Percentiles rank a stretch among this genome's conserved stretches.
These are phyloP conservation scores for Neofusicoccum umdonicola DNA, from an alignment of 2,329 filamentous ascomycete genomes.

Conservation along the genomic window DNA sequence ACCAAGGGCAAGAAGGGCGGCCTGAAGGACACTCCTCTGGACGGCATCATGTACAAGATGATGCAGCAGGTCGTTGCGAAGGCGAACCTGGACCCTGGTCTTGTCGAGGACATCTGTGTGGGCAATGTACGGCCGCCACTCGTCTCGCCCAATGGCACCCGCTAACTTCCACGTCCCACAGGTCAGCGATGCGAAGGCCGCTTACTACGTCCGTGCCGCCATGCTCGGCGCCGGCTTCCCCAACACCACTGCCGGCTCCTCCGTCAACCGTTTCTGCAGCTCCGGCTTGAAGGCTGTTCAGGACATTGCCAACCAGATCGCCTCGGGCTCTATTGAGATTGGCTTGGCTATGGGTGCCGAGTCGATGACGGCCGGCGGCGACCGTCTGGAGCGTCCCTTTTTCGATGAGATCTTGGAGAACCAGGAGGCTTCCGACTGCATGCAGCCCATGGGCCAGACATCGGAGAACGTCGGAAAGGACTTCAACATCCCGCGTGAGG, in stretches of 20 bases:
- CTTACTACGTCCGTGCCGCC: conserved; percentile 88
- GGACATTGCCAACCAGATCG: conserved; percentile 88
- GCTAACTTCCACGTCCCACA: conserved; percentile 29
- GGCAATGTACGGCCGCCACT: conserved; percentile 69
- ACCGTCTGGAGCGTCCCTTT: conserved; percentile 69
- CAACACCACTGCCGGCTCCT: conserved; percentile 77
- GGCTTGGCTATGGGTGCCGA: conserved; percentile 88
- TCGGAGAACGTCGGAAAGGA: conserved; percentile 93
- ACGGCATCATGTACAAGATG: conserved; percentile 80
- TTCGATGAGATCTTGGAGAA: conserved; percentile 70
- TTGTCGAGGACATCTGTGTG: conserved; percentile 86
- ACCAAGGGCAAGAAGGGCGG: conserved; percentile 87
- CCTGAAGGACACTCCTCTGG: conserved; percentile 89
- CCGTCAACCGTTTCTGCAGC: conserved; percentile 94
- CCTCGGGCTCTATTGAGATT: conserved; percentile 74
- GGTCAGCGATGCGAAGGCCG: conserved; percentile 81
- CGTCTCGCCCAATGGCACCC: neutral
- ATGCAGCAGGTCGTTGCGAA: conserved; percentile 65
- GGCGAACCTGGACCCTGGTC: conserved; percentile 72
- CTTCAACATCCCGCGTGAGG: conserved; percentile 77
- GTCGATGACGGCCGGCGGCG: conserved; percentile 75
- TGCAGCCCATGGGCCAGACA: conserved; percentile 97
- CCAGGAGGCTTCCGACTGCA: conserved; percentile 79
- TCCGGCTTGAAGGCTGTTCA: conserved; percentile 93
- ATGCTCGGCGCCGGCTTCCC: conserved; percentile 90